Evolutionary conservation across 208 protist species (phyloP), one percentile per base, ranked within the genome.

Genomic region (Wallacemonas sp.): DNA sequence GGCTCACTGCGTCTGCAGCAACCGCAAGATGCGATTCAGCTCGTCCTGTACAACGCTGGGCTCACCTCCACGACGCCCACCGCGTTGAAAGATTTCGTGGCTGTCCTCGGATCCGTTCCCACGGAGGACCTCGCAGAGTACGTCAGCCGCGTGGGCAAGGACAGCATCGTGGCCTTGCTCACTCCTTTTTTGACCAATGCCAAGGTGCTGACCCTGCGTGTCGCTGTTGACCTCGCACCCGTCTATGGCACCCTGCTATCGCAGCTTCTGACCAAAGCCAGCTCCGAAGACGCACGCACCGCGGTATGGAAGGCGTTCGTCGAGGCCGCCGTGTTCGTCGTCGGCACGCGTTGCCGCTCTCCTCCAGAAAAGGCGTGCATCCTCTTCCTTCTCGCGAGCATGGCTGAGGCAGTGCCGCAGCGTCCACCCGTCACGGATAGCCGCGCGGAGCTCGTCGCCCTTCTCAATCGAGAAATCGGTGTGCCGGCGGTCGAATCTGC

Each of bases 161-260:
- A 96, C 63, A 72, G 76, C 8, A 67, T 94, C 46, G 45, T 70
- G 11, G 75, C 81, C 47, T 71, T 89, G 26, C 63, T 93, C 34
- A 84, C 66, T 14, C 91, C 91, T 11, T 94, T 93, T 70, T 71
- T 88, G 26, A 79, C 75, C 61, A 88, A 94, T 65, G 58, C 75
- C 22, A 89, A 93, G 46, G 64, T 74, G 9, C 64, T 94, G 27
- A 82, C 78, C 1, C 42, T 62, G 4, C 71, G 63, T 12, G 75
- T 92, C 1, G 86, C 84, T 30, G 34, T 60, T 12, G 77, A 71
- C 19, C 68, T 84, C 54, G 56, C 76, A 17, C 56, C 70, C 0
- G 53, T 72, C 24, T 92, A 90, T 72, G 28, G 30, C 15, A 24
- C 51, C 5, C 51, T 58, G 9, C 51, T 58, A 11, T 67, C 72